These are phyloP conservation scores for Fraxinus platypoda DNA, from an alignment of 305 asterid genomes.

Conservation along the genomic window DNA sequence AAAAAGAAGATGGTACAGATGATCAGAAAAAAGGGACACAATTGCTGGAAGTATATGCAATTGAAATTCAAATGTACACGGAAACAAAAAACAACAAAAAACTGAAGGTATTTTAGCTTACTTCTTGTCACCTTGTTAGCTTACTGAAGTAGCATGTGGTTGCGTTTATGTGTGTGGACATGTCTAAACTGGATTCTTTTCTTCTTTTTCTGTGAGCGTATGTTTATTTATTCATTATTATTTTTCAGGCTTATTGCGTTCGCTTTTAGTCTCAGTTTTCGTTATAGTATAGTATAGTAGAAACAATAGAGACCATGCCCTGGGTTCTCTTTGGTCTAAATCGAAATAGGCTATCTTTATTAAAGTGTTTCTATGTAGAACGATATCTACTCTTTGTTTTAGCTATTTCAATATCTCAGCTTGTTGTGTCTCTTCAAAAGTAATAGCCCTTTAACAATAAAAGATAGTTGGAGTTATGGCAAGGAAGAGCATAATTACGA, in stretches of 20 bases:
- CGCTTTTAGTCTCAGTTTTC: neutral
- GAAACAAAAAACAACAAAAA: constrained; percentile 96
- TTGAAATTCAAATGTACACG: constrained; percentile 96
- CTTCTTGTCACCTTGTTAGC: neutral
- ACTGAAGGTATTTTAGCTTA: constrained; percentile 58
- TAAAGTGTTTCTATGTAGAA: neutral
- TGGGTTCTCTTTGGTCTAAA: neutral
- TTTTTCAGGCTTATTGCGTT: neutral
- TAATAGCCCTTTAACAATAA: neutral
- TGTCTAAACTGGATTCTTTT: neutral
- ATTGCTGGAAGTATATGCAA: constrained; percentile 88
- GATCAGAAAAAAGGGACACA: constrained; percentile 98
- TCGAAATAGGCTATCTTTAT: neutral
- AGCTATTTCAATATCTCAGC: neutral
- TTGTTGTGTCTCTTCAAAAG: neutral
- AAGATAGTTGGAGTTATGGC: neutral
- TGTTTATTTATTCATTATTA: neutral
- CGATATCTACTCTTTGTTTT: neutral
- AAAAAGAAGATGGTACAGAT: constrained; percentile 92
- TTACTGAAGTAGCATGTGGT: neutral
- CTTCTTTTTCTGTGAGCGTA: neutral
- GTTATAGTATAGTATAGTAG: neutral
- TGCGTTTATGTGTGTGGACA: neutral
- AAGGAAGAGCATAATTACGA: neutral
- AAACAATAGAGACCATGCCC: neutral